A percentile compares a stretch with the other conserved stretches of the same genome.
These are phyloP conservation scores for Botrytis squamosa DNA, from an alignment of 2,329 filamentous ascomycete genomes.

Conservation along the genomic window DNA sequence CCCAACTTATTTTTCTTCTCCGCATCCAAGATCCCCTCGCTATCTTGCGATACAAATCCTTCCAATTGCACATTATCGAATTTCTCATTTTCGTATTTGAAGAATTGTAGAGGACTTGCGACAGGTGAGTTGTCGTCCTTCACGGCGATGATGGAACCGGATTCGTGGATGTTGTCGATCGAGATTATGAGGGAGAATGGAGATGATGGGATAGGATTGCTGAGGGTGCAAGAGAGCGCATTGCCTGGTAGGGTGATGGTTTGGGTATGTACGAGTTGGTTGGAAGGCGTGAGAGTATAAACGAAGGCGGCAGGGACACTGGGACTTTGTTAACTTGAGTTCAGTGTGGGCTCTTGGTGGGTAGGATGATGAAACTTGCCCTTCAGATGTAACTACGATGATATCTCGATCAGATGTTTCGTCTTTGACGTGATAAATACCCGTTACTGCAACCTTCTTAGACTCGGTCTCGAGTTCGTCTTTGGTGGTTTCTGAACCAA, in stretches of 20 bases:
- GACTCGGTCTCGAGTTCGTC: conserved; percentile 20
- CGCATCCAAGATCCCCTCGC: conserved; percentile 26
- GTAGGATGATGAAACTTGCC: conserved; percentile 45
- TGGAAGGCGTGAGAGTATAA: conserved; percentile 54
- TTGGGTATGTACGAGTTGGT: conserved; percentile 49
- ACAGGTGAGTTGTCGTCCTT: conserved; percentile 20
- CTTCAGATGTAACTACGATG: conserved; percentile 56
- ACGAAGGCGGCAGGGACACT: conserved; percentile 64
- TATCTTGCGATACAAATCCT: conserved; percentile 11
- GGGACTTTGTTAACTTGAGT: conserved; percentile 22
- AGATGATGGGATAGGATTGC: conserved; percentile 30
- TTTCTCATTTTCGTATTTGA: conserved; percentile 22
- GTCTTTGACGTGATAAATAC: conserved; percentile 36
- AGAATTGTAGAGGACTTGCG: conserved; percentile 24
- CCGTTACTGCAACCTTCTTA: conserved; percentile 41
- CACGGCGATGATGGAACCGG: conserved; percentile 48
- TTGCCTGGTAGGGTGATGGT: conserved; percentile 62
- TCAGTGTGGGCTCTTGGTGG: not conserved
- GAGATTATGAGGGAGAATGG: conserved; percentile 47
- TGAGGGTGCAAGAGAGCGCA: conserved; percentile 42
- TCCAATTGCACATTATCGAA: conserved; percentile 15
- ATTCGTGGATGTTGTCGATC: conserved; percentile 52
- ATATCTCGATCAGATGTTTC: conserved; percentile 41
- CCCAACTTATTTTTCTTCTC: conserved; percentile 40
- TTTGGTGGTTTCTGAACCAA: conserved; percentile 1